Evolutionary conservation across 306 rosid species (phyloP).

Genomic region (Fragaria nilgerrensis): DNA sequence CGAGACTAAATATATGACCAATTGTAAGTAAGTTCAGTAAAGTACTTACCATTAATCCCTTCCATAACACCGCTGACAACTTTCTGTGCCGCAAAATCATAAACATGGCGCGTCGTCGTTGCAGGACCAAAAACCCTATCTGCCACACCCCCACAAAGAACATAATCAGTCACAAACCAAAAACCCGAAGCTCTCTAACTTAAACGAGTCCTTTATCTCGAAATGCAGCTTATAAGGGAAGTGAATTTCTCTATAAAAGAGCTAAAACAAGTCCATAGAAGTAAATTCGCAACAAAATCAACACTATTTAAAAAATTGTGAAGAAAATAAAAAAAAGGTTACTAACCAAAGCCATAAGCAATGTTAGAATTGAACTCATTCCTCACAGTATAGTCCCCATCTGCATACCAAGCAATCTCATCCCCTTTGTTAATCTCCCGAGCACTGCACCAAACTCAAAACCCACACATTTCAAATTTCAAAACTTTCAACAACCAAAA

Average conservation of each 20-base stretch:
- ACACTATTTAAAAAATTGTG: not conserved
- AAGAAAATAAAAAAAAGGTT: not conserved
- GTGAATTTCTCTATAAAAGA: not conserved
- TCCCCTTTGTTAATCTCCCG: conserved; percentile 83
- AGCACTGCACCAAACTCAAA: conserved; percentile 40
- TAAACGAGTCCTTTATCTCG: not conserved
- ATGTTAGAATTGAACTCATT: conserved; percentile 62
- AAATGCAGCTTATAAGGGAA: not conserved
- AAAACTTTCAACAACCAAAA: not conserved
- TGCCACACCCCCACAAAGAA: conserved; percentile 11
- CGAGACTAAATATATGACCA: not conserved
- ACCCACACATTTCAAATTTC: not conserved
- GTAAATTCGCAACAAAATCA: not conserved
- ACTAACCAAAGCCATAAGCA: conserved; percentile 76
- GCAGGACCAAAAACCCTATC: conserved; percentile 60
- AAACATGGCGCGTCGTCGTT: conserved; percentile 49
- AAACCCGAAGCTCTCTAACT: not conserved
- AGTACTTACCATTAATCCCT: conserved; percentile 51
- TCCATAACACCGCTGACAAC: conserved; percentile 48
- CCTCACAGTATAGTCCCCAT: conserved; percentile 67
- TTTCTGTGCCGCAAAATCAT: conserved; percentile 48
- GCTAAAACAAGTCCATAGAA: not conserved
- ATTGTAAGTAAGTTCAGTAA: no score
- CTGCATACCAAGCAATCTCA: conserved; percentile 88
- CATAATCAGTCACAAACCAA: not conserved